Evolutionary conservation across 139 green algal species (phyloP).

Genomic region (Closterium sp.): DNA sequence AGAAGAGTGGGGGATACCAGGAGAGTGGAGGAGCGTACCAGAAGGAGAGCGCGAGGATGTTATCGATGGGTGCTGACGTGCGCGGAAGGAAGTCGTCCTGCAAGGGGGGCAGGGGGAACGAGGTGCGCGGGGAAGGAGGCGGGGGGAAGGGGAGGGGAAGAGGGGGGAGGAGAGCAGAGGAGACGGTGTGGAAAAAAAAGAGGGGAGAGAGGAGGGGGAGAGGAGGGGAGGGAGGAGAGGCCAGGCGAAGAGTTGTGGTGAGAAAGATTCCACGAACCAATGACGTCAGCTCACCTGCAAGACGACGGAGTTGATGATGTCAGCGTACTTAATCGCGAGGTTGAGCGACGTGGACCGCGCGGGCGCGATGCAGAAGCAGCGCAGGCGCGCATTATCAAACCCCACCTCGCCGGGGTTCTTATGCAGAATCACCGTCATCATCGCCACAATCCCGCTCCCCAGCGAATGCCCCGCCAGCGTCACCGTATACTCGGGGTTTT

Average conservation of each 20-base stretch:
- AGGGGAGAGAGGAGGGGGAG: neutral
- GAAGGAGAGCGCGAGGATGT: conserved; percentile 27
- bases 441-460: conserved; percentile 23
- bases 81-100: conserved; percentile 46
- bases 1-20: neutral
- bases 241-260: too few species aligned
- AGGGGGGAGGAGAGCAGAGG: neutral
- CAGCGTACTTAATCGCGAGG: conserved; percentile 34
- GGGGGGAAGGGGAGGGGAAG: neutral
- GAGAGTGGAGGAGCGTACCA: conserved; percentile 7
- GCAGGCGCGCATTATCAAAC: neutral
- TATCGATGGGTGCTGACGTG: conserved; percentile 21
- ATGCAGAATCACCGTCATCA: conserved; percentile 34
- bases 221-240: too few species aligned
- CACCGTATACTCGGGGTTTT: conserved; percentile 30
- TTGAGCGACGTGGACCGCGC: conserved; percentile 30
- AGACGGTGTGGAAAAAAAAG: neutral
- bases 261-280: too few species aligned
- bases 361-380: conserved; percentile 31
- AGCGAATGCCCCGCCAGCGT: conserved; percentile 35
- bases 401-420: conserved; percentile 15
- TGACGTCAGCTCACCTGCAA: conserved; percentile 27
- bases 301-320: conserved; percentile 36
- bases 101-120: neutral
- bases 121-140: neutral